Percentiles rank a stretch among this genome's conserved stretches.
phyloP scores from a whole-genome alignment of 768 basidiomycete genomes.

The Sporobolomyces pararoseus region DNA sequence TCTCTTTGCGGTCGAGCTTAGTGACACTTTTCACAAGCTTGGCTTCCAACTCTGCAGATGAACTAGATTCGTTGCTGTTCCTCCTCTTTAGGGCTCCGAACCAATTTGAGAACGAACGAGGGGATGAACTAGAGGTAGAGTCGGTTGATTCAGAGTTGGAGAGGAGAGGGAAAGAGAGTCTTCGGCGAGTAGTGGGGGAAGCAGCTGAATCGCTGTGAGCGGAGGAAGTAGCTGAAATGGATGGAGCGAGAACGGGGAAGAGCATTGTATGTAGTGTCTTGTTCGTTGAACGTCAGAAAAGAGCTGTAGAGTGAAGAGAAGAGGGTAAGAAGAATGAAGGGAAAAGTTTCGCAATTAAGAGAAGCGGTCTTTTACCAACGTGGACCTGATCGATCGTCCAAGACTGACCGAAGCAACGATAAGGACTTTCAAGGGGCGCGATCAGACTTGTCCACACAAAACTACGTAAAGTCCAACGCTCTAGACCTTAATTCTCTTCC shows the following conservation, averaged over 20 bases:
- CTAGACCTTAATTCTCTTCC: too few species aligned
- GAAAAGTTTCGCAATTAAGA: background rate
- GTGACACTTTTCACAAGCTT: conserved; percentile 3
- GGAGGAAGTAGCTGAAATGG: conserved; percentile 2
- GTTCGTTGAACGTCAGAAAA: background rate
- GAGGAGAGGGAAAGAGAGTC: conserved; percentile 6
- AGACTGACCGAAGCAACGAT: background rate
- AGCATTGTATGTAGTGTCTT: background rate
- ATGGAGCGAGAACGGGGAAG: conserved; percentile 6
- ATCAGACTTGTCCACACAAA: too few species aligned
- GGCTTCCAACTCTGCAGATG: background rate
- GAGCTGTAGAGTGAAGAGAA: background rate
- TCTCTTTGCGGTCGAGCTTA: conserved; percentile 9
- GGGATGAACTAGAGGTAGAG: background rate
- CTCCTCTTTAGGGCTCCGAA: background rate
- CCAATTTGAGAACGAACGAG: background rate
- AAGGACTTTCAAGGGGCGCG: too few species aligned
- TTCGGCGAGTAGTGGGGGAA: conserved; percentile 3
- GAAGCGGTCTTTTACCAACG: too few species aligned
- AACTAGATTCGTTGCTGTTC: background rate
- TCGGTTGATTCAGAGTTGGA: conserved; percentile 1
- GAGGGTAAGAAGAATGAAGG: background rate
- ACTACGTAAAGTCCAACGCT: too few species aligned
- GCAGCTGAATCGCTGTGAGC: background rate
- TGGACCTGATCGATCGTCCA: too few species aligned